Percentiles rank a stretch among this genome's conserved stretches.
Evolutionary conservation across 2,329 filamentous ascomycete genomes (phyloP).

Genomic region (Epichloe amarillans): DNA sequence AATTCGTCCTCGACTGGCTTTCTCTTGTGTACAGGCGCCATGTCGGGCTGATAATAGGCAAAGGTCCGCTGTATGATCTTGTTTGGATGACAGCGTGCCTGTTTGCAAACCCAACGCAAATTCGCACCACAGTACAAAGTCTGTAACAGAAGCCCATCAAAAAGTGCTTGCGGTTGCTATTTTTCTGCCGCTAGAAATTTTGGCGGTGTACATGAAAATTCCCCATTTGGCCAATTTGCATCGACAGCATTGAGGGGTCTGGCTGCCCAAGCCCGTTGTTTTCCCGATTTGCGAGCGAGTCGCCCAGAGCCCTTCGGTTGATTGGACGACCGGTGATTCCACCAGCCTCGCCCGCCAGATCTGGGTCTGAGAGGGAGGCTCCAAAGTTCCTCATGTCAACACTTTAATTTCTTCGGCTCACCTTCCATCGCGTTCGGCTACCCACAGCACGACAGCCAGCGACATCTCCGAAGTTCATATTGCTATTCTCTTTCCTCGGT

Average conservation of each 20-base stretch:
- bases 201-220: conserved; percentile 12
- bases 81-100: neutral
- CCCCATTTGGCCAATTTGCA: neutral
- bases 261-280: conserved; percentile 7
- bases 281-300: conserved; percentile 6
- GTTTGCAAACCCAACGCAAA: neutral
- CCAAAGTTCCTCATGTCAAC: conserved; percentile 1
- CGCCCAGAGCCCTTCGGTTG: conserved; percentile 18
- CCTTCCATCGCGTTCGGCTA: conserved; percentile 5
- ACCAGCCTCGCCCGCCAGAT: conserved; percentile 1
- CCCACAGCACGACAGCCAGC: conserved; percentile 1
- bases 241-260: neutral
- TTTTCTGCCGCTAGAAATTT: conserved; percentile 15
- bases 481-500: conserved; percentile 1
- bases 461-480: neutral
- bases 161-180: neutral
- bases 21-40: conserved; percentile 36
- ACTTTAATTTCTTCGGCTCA: conserved; percentile 6
- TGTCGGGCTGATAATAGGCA: conserved; percentile 10
- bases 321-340: conserved; percentile 22
- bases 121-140: neutral
- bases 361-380: neutral
- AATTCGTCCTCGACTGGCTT: conserved; percentile 42
- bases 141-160: neutral
- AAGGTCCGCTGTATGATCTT: conserved; percentile 1